Base-by-base conservation (phyloP, 257 asterid genomes). In the Asclepias syriaca region DNA sequence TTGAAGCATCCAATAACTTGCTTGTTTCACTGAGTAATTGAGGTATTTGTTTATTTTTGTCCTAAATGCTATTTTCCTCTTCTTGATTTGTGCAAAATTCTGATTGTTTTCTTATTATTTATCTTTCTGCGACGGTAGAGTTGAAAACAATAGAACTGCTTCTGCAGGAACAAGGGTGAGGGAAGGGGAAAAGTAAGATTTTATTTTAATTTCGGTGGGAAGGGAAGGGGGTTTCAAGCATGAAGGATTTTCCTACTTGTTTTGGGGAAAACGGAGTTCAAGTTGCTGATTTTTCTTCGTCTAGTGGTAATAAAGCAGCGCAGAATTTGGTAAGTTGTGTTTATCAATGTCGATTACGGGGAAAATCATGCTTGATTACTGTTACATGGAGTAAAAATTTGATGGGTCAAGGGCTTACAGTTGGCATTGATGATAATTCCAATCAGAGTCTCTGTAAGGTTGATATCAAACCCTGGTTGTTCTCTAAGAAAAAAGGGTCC, bases 201-300 rank as follows among this genome's bases (percentile, higher is more conserved):
- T 21, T 29, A 29, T 3, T 34, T 34, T 34, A 65, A 70, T 24
- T 24, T 24, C 27, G 27, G 27, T 24, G 27, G 27, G 27, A 24
- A 24, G 27, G 27, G 27, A 24, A 24, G 48, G 48, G 50, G 48
- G 12, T 15, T 64, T 69, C 67, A 24, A 69, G 66, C 55, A 84
- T 84, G 88, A 81, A 78, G 68, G 88, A 84, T 72, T 84, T 84
- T 45, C 88, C 88, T 79, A 81, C 88, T 53, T 84, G 88, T 79
- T 84, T 84, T 75, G 86, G 86, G 55, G 88, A 84, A 81, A 84
- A 76, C 75, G 88, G 88, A 70, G 86, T 84, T 72, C 88, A 84
- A 72, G 88, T 84, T 55, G 88, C 86, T 50, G 88, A 84, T 71
- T 76, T 78, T 73, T 79, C 88, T 55, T 84, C 82, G n/a, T 78